phyloP scores from a whole-genome alignment of 75 land plant species.

The Larix kaempferi region DNA sequence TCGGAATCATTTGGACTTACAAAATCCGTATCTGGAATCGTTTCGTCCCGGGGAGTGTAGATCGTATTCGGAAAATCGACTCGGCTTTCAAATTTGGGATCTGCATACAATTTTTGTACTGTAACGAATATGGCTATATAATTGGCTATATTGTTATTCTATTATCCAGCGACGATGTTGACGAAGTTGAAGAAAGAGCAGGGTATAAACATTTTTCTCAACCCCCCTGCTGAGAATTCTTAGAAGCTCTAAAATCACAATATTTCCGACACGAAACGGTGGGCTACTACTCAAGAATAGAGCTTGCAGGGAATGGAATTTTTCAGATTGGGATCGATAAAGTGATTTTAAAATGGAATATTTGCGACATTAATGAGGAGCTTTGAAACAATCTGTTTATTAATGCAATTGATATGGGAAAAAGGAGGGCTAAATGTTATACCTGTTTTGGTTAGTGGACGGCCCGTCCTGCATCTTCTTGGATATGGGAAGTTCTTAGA shows the following conservation, averaged over 20 bases:
- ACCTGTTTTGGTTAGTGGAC: constrained; percentile 45
- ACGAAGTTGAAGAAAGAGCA: too few species aligned
- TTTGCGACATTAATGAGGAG: neutral
- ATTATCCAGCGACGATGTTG: too few species aligned
- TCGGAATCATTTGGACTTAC: neutral
- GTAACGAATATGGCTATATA: too few species aligned
- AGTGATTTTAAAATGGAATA: too few species aligned
- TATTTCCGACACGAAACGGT: too few species aligned
- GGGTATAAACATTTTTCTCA: too few species aligned
- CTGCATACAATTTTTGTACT: constrained; percentile 10
- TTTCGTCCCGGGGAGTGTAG: constrained; percentile 44
- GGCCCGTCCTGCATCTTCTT: constrained; percentile 59
- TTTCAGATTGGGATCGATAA: neutral
- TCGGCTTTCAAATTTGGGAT: constrained; percentile 30
- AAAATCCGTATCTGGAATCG: constrained; percentile 35
- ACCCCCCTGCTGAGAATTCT: too few species aligned
- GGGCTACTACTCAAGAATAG: too few species aligned
- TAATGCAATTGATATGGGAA: neutral
- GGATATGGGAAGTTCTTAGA: constrained; percentile 54
- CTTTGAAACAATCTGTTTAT: neutral
- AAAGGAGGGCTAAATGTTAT: neutral
- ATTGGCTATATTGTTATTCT: too few species aligned
- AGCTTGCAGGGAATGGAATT: too few species aligned
- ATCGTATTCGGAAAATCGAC: neutral
- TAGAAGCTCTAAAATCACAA: too few species aligned